Evolutionary conservation across 257 asterid genomes (phyloP), one percentile per base, ranked within the genome.

Genomic region (Eucommia ulmoides): DNA sequence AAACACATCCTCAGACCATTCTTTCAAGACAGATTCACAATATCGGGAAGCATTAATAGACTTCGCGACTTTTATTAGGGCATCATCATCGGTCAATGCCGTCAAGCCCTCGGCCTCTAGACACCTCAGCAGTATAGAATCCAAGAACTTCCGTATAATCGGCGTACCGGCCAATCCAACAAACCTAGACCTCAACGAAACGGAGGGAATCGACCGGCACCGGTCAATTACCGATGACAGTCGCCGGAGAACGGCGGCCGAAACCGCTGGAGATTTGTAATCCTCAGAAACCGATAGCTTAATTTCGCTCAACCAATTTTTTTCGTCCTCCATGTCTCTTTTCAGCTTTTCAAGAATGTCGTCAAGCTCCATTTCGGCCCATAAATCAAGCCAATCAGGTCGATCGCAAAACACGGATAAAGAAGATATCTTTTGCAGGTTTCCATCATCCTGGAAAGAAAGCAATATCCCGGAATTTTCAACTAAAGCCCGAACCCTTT

Each of bases 41-140:
- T 64, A 65, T 33, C 52, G 54, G 44, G 84, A 80, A 20, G 88
- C 94, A 65, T 83, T 89, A 24, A 89, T 60, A 24, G 93, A 85
- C 53, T 71, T 70, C 1, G 86, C 80, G 54, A 89, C 98, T 76
- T 89, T 89, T 52, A 69, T 67, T 54, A 89, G 65, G 59, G 84
- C 88, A 45, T 60, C 62, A 59, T 89, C 75, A 54, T 82, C 96
- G 2, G 96, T 79, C 47, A 89, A 64, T 4, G 96, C 98, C 19
- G 98, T 89, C 61, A 89, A 68, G 22, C 93, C 98, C 65, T 89
- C 98, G 21, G 96, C 98, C 72, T 86, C 98, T 62, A 78, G 96
- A 73, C 96, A 85, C 74, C 94, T 71, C 55, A 66, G 80, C 16
- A 71, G 71, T 67, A 79, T 49, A 63, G 75, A 59, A 64, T 76